Evolutionary conservation across 176 grass and related monocot genomes (phyloP), one percentile per base, ranked within the genome.

Genomic region (Chrysopogon serrulatus): DNA sequence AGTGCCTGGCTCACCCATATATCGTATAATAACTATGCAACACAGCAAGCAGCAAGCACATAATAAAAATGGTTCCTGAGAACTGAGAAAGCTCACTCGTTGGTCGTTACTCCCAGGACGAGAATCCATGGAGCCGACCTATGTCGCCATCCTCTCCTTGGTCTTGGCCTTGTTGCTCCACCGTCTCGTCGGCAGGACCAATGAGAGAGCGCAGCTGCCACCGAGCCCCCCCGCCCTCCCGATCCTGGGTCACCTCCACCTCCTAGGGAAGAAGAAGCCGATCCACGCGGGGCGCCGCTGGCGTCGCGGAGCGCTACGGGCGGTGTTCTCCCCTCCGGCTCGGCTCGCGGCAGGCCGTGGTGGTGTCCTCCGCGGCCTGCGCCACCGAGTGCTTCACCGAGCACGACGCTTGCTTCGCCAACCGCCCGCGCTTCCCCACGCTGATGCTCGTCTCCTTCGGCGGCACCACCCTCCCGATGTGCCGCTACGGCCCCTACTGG

Each of bases 371-470:
- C 1, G 8, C 68, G 21, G 62, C 49, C 0, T 6, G 36, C 35
- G 86, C 87, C 57, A 82, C 56, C 56, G 85, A 92, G 41, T 92
- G 90, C 83, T 94, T 94, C 94, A 90, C 85, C 11, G 84, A 63
- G 27, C 48, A 90, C 53, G 92, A 92, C 80, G 57, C 83, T 43
- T 32, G 63, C 72, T 90, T 97, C 83, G 90, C 90, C 61, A 92
- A 85, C 76, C 82, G 92, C 0, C 94, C 92, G 36, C 74, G 62
- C 4, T 79, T 94, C 61, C n/a, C n/a, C n/a, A n/a, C n/a, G n/a
- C 83, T 86, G 0, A 88, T 86, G 2, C 79, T 44, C 23, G 18
- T 65, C 80, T 68, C 79, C 35, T 87, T 80, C 76, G 74, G 85
- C 47, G 88, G 83, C 85, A 19, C 74, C 19, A 59, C 64, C 23